A percentile compares a stretch with the other conserved stretches of the same genome.
phyloP scores from a whole-genome alignment of 1,284 basidiomycete genomes.

The Ustilago nuda region DNA sequence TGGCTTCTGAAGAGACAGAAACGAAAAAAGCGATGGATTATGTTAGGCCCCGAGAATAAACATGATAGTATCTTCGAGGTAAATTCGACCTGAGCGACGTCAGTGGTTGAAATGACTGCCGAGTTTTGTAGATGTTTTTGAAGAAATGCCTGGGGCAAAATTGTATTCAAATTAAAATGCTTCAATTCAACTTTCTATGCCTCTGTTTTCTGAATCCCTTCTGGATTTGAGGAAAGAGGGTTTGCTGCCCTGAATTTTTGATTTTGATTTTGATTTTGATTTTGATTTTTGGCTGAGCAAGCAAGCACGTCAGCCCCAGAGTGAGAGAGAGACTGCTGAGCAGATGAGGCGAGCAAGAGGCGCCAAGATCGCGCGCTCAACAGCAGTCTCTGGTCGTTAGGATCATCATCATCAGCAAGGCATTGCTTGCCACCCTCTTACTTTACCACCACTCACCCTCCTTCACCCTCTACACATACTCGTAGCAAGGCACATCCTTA shows the following conservation, averaged over 20 bases:
- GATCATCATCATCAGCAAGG: background rate
- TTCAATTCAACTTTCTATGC: background rate
- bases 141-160: background rate
- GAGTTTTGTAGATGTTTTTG: slow-evolving; percentile 20
- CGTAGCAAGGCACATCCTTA: slow-evolving; percentile 1
- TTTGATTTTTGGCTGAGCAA: slow-evolving; percentile 25
- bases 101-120: slow-evolving; percentile 7
- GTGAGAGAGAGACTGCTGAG: slow-evolving; percentile 4
- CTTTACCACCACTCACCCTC: background rate
- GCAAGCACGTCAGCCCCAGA: slow-evolving; percentile 11
- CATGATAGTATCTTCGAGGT: background rate
- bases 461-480: background rate
- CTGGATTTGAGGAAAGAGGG: background rate
- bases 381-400: slow-evolving; percentile 2
- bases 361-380: slow-evolving; percentile 3
- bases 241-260: no score
- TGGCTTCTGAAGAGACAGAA: background rate
- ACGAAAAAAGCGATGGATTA: no score
- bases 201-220: background rate
- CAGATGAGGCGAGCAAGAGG: background rate
- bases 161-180: background rate
- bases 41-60: background rate
- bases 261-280: no score
- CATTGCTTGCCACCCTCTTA: background rate
- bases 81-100: background rate